Evolutionary conservation across 306 rosid species (phyloP).

Genomic region (Citrullus amarus): DNA sequence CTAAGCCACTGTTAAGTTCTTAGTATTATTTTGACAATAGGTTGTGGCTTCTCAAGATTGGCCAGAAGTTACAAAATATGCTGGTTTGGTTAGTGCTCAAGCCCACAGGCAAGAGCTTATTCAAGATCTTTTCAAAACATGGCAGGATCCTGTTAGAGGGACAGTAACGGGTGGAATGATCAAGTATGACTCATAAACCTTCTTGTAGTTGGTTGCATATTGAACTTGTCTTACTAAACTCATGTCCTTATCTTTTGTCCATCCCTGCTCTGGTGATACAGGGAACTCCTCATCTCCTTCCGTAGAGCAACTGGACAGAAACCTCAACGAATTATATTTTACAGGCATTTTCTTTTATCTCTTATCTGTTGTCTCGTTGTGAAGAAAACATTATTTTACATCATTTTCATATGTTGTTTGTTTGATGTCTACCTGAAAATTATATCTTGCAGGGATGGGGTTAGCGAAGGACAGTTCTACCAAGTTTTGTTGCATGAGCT

Average conservation of each 20-base stretch:
- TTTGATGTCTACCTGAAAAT: background rate
- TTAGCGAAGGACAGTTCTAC: conserved; percentile 91
- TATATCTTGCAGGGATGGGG: conserved; percentile 70
- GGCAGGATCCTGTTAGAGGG: conserved; percentile 95
- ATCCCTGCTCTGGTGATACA: conserved; percentile 7
- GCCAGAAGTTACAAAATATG: conserved; percentile 94
- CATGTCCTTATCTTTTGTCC: background rate
- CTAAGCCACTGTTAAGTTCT: background rate
- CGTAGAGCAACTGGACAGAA: conserved; percentile 94
- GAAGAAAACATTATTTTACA: background rate
- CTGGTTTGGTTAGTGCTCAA: conserved; percentile 95
- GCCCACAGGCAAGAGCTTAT: conserved; percentile 95
- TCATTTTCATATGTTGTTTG: background rate
- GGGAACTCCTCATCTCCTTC: conserved; percentile 92
- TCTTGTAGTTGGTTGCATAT: background rate
- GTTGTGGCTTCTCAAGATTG: conserved; percentile 99
- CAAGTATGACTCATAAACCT: conserved; percentile 31
- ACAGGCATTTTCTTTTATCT: conserved; percentile 30
- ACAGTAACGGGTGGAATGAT: conserved; percentile 86
- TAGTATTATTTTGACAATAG: conserved; percentile 18
- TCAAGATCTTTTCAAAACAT: conserved; percentile 77
- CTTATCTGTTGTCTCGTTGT: background rate
- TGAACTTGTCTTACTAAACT: background rate
- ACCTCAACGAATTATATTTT: conserved; percentile 90
- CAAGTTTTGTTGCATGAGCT: conserved; percentile 88